These are phyloP conservation scores for Sugiyamaella chiloensis DNA, from an alignment of 805 yeast genomes.

Conservation along the genomic window DNA sequence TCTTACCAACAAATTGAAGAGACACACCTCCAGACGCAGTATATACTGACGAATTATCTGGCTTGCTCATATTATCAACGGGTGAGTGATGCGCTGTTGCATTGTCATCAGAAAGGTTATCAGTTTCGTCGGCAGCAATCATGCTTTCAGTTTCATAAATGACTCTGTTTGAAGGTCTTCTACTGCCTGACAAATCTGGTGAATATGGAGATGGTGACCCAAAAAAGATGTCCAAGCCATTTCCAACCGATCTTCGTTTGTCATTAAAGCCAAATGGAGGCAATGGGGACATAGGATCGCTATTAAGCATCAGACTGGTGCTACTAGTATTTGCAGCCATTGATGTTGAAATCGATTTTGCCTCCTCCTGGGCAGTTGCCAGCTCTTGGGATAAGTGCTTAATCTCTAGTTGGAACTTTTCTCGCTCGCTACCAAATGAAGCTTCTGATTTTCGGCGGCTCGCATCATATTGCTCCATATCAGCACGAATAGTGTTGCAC, in stretches of 20 bases:
- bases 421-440: neutral
- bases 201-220: constrained; percentile 4
- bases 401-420: neutral
- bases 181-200: constrained; percentile 4
- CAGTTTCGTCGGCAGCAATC: constrained; percentile 5
- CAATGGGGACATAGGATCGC: constrained; percentile 2
- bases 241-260: constrained; percentile 7
- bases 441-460: constrained; percentile 5
- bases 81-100: constrained; percentile 8
- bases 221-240: constrained; percentile 6
- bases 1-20: constrained; percentile 67
- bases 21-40: constrained; percentile 32
- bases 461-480: neutral
- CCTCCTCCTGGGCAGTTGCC: constrained; percentile 3
- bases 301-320: neutral
- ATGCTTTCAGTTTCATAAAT: neutral
- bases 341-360: neutral
- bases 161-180: constrained; percentile 2
- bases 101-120: constrained; percentile 11
- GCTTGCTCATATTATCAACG: constrained; percentile 4
- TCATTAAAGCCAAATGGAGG: neutral
- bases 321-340: constrained; percentile 2
- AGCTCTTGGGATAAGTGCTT: constrained; percentile 5
- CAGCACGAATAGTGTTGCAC: neutral
- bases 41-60: constrained; percentile 16